Percentiles rank a stretch among this genome's conserved stretches.
phyloP scores from a whole-genome alignment of 2,329 filamentous ascomycete species.

The Fusarium algeriense region DNA sequence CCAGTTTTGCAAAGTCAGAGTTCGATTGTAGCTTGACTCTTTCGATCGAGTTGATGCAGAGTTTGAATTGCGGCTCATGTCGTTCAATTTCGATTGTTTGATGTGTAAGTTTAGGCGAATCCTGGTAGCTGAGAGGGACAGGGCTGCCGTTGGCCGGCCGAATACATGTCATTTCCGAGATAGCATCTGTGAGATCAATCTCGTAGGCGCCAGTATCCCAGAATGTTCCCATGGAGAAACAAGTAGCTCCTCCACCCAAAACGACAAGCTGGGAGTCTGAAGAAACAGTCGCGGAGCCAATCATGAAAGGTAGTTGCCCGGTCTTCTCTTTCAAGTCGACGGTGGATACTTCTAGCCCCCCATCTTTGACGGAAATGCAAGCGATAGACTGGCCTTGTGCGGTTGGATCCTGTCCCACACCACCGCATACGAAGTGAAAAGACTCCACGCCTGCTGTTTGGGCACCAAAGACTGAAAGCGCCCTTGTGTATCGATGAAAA shows the following conservation, averaged over 20 bases:
- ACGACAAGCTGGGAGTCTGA: slow-evolving; percentile 68
- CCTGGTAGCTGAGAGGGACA: slow-evolving; percentile 36
- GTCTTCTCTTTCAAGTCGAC: slow-evolving; percentile 5
- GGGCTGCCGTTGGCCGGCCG: neutral
- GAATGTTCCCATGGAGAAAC: slow-evolving; percentile 90
- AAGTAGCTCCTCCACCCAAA: slow-evolving; percentile 84
- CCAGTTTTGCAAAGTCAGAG: slow-evolving; percentile 70
- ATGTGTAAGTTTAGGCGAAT: slow-evolving; percentile 48
- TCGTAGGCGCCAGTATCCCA: slow-evolving; percentile 76
- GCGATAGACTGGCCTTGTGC: slow-evolving; percentile 48
- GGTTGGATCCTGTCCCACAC: slow-evolving; percentile 47
- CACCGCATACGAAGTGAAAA: slow-evolving; percentile 49
- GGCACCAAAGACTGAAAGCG: slow-evolving; percentile 52
- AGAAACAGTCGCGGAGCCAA: slow-evolving; percentile 72
- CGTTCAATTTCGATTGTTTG: slow-evolving; percentile 11
- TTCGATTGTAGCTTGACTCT: slow-evolving; percentile 64
- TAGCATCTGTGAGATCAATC: slow-evolving; percentile 46
- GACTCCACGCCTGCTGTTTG: slow-evolving; percentile 41
- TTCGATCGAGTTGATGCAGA: slow-evolving; percentile 56
- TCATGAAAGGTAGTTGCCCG: slow-evolving; percentile 69
- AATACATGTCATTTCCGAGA: neutral
- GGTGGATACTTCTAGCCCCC: slow-evolving; percentile 14
- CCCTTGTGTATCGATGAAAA: slow-evolving; percentile 3
- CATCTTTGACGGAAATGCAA: slow-evolving; percentile 48
- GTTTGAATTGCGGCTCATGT: slow-evolving; percentile 12